These are phyloP conservation scores for Salvia hispanica DNA, from an alignment of 257 asterid genomes.

Conservation along the genomic window DNA sequence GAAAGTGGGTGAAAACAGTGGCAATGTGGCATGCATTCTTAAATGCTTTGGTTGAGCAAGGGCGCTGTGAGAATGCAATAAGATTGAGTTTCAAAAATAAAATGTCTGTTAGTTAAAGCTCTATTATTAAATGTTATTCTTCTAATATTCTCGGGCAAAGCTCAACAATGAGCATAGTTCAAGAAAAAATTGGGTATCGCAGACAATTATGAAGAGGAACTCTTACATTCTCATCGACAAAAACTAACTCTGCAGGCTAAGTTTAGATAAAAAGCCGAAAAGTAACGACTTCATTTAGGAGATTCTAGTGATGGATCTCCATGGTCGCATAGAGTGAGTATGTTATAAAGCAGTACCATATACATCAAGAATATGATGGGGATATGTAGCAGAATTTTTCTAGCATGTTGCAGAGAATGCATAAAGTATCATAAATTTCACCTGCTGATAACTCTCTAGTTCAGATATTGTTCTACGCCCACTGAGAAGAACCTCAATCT, in stretches of 20 bases:
- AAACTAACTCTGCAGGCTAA: not conserved
- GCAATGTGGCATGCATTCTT: not conserved
- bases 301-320: constrained; percentile 5
- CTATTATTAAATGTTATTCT: not conserved
- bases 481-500: constrained; percentile 70
- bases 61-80: constrained; percentile 15
- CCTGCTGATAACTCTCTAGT: constrained; percentile 90
- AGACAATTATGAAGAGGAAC: constrained; percentile 13
- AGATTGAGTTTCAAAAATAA: not conserved
- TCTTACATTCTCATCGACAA: constrained; percentile 12
- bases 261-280: not conserved
- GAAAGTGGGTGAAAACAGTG: constrained; percentile 10
- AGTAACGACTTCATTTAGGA: constrained; percentile 3
- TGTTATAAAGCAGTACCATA: constrained; percentile 16
- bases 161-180: constrained; percentile 16
- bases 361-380: constrained; percentile 17
- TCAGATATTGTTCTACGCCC: constrained; percentile 72
- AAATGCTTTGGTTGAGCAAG: constrained; percentile 6
- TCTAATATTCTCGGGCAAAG: not conserved
- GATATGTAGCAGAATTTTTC: constrained; percentile 11
- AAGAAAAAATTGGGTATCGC: not conserved
- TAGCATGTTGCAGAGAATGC: constrained; percentile 29
- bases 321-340: constrained; percentile 9
- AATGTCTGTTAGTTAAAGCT: not conserved
- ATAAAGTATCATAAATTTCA: constrained; percentile 34